Evolutionary conservation across 1,139 yeast genomes (phyloP).

Genomic region (Blastobotrys proliferans): DNA sequence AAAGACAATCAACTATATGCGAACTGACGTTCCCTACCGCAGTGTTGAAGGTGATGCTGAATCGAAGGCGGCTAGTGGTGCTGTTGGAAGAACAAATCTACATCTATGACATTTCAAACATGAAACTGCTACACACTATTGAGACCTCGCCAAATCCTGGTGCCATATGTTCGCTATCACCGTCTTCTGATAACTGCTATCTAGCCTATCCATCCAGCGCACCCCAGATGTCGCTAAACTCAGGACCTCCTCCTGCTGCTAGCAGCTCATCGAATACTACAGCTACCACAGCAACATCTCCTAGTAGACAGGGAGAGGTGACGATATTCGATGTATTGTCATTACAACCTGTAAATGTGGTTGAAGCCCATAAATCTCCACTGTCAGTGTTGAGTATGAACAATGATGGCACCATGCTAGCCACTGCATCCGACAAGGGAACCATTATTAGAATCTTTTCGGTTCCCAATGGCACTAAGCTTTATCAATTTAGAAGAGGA

Average conservation of each 20-base stretch:
- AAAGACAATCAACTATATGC: constrained; percentile 63
- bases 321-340: constrained; percentile 74
- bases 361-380: constrained; percentile 89
- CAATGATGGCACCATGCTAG: constrained; percentile 74
- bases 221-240: constrained; percentile 36
- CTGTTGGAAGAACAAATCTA: constrained; percentile 81
- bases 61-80: constrained; percentile 69
- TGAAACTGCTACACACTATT: constrained; percentile 83
- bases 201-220: constrained; percentile 86
- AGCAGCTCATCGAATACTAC: constrained; percentile 16
- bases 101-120: constrained; percentile 80
- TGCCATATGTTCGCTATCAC: constrained; percentile 58
- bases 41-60: constrained; percentile 71
- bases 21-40: constrained; percentile 88
- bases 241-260: constrained; percentile 10
- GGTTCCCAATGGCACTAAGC: constrained; percentile 76
- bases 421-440: constrained; percentile 95
- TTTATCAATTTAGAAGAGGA: constrained; percentile 90
- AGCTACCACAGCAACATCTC: constrained; percentile 17
- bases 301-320: constrained; percentile 70
- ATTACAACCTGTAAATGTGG: constrained; percentile 79
- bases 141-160: constrained; percentile 70
- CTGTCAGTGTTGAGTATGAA: constrained; percentile 77
- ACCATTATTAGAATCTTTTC: constrained; percentile 85
- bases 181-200: constrained; percentile 58